phyloP scores from a whole-genome alignment of 495 filamentous ascomycete species.

The Pyronema domesticum region DNA sequence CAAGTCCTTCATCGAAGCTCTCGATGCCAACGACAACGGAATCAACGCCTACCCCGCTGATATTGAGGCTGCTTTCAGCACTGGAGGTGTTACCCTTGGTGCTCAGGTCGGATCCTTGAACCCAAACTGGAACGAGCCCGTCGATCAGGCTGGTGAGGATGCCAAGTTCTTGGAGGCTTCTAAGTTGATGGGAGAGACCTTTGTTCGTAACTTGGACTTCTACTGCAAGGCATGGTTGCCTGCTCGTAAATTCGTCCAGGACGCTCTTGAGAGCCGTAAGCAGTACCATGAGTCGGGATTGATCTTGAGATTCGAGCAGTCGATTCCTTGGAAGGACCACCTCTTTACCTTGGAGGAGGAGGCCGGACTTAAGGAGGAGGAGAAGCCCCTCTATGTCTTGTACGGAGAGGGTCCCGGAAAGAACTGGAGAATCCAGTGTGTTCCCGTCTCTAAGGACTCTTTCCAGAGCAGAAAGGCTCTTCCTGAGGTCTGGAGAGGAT shows the following conservation, averaged over 20 bases:
- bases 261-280: constrained; percentile 46
- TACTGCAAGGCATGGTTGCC: constrained; percentile 66
- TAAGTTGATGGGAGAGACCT: constrained; percentile 67
- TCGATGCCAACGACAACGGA: constrained; percentile 96
- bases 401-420: constrained; percentile 59
- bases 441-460: constrained; percentile 58
- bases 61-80: constrained; percentile 59
- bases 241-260: constrained; percentile 56
- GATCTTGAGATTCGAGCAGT: constrained; percentile 59
- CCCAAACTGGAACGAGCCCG: constrained; percentile 43
- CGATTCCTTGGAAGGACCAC: constrained; percentile 89
- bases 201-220: constrained; percentile 57
- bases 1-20: constrained; percentile 79
- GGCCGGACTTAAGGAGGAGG: constrained; percentile 27
- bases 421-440: constrained; percentile 87
- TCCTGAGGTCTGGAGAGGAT: constrained; percentile 77
- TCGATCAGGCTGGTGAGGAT: constrained; percentile 60
- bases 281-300: constrained; percentile 54
- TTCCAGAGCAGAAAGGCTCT: constrained; percentile 81
- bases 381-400: constrained; percentile 71
- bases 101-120: constrained; percentile 75
- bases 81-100: constrained; percentile 64
- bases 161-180: constrained; percentile 57
- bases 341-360: constrained; percentile 70
- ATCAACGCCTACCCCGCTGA: constrained; percentile 59